A percentile compares a stretch with the other conserved stretches of the same genome.
phyloP scores from a whole-genome alignment of 2,329 filamentous ascomycete genomes.

The Monosporascus sp. region DNA sequence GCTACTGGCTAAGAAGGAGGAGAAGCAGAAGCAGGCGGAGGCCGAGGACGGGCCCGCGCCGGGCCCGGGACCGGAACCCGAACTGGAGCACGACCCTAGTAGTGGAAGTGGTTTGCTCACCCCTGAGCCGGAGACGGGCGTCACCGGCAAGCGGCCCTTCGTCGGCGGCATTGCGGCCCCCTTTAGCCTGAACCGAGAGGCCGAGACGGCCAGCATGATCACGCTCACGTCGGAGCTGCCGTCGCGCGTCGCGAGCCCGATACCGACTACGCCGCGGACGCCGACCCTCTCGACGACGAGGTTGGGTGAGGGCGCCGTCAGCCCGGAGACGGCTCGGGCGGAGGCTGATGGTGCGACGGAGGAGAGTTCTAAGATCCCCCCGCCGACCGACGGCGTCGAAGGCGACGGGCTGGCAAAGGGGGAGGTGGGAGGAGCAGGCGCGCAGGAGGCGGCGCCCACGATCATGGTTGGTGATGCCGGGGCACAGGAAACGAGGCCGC shows the following conservation, averaged over 20 bases:
- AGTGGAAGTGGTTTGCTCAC: constrained; percentile 38
- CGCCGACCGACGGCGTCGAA: no score
- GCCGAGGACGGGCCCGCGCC: constrained; percentile 14
- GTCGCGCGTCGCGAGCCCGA: constrained; percentile 26
- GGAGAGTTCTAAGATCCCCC: not conserved
- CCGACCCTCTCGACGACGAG: no score
- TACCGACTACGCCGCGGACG: constrained; percentile 27
- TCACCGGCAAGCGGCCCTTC: constrained; percentile 58
- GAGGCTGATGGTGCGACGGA: constrained; percentile 3
- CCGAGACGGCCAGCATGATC: constrained; percentile 64
- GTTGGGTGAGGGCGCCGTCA: not conserved
- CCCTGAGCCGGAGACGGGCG: constrained; percentile 42
- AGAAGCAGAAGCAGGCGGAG: constrained; percentile 29
- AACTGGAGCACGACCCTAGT: not conserved
- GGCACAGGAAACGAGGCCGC: constrained; percentile 14
- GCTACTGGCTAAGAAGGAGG: constrained; percentile 37
- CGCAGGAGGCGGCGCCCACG: constrained; percentile 5
- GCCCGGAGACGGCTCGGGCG: constrained; percentile 8
- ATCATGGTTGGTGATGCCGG: constrained; percentile 4
- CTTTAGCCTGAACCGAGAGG: constrained; percentile 61
- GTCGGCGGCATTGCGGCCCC: constrained; percentile 67
- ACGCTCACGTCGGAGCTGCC: constrained; percentile 50
- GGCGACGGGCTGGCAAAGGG: no score
- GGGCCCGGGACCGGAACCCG: not conserved
- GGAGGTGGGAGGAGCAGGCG: not conserved